A percentile compares a stretch with the other conserved stretches of the same genome.
phyloP scores from a whole-genome alignment of 768 basidiomycete species.

The Gymnopilus dilepis region DNA sequence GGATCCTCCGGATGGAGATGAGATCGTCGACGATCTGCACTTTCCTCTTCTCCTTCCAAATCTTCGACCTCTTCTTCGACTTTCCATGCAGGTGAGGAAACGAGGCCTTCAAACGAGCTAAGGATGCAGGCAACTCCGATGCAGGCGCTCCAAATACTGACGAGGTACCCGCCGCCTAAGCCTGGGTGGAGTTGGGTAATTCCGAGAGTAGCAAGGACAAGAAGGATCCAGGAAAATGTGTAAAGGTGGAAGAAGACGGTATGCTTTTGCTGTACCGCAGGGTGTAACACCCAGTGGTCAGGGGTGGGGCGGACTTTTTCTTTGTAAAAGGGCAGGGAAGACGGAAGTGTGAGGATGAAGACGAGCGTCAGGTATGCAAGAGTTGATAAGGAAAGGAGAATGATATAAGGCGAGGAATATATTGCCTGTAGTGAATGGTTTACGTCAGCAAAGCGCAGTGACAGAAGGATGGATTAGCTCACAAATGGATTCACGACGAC shows the following conservation, averaged over 20 bases:
- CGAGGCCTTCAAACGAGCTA: slow-evolving; percentile 39
- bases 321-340: slow-evolving; percentile 31
- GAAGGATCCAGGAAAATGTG: slow-evolving; percentile 61
- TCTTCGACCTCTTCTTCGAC: slow-evolving; percentile 20
- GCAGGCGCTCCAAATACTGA: slow-evolving; percentile 58
- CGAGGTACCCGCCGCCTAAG: slow-evolving; percentile 61
- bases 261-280: slow-evolving; percentile 52
- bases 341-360: slow-evolving; percentile 44
- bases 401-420: slow-evolving; percentile 60
- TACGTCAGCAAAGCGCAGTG: not conserved
- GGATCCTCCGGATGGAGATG: slow-evolving; percentile 13
- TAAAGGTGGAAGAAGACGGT: slow-evolving; percentile 59
- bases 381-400: slow-evolving; percentile 53
- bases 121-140: slow-evolving; percentile 47
- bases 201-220: slow-evolving; percentile 54
- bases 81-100: slow-evolving; percentile 18
- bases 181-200: slow-evolving; percentile 38
- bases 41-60: slow-evolving; percentile 20
- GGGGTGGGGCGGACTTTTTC: slow-evolving; percentile 36
- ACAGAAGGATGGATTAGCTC: slow-evolving; percentile 31
- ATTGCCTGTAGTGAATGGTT: slow-evolving; percentile 50
- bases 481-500: slow-evolving; percentile 68
- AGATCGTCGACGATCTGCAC: slow-evolving; percentile 14
- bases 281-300: slow-evolving; percentile 30
- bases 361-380: slow-evolving; percentile 55